These are phyloP conservation scores for Termitomyces sp. DNA, from an alignment of 768 basidiomycete species.

Conservation along the genomic window DNA sequence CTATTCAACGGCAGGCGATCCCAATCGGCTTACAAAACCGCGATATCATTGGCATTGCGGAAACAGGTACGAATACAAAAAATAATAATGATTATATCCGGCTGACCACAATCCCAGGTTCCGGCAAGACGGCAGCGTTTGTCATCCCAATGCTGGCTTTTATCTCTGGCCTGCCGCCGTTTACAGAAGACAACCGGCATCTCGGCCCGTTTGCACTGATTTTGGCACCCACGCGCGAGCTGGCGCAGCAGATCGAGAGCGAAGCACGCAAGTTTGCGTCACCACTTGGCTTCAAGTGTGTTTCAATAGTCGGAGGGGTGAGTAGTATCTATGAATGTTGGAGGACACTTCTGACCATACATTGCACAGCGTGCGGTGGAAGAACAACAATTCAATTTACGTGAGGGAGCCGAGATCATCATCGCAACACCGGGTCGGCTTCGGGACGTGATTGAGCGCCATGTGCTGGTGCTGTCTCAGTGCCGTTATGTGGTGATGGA, in stretches of 20 bases:
- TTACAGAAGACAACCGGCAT: constrained; percentile 92
- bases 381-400: constrained; percentile 96
- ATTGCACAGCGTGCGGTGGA: constrained; percentile 75
- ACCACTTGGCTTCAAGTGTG: constrained; percentile 88
- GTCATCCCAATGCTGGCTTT: constrained; percentile 98
- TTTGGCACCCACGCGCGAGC: constrained; percentile 94
- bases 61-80: constrained; percentile 63
- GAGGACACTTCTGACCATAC: constrained; percentile 13
- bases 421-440: constrained; percentile 98
- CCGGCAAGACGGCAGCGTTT: constrained; percentile 98
- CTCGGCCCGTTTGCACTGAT: constrained; percentile 93
- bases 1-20: constrained; percentile 98
- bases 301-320: constrained; percentile 98
- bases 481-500: constrained; percentile 99
- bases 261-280: constrained; percentile 91
- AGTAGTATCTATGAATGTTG: constrained; percentile 23
- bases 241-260: constrained; percentile 95
- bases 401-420: constrained; percentile 98
- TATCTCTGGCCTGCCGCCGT: constrained; percentile 79
- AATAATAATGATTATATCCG: too few relatives aligned
- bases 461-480: constrained; percentile 92
- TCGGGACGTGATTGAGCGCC: constrained; percentile 95
- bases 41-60: constrained; percentile 97
- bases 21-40: constrained; percentile 97
- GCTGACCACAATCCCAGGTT: constrained; percentile 51